These are phyloP conservation scores for Colletotrichum sp. DNA, from an alignment of 2,329 filamentous ascomycete genomes.

Conservation along the genomic window DNA sequence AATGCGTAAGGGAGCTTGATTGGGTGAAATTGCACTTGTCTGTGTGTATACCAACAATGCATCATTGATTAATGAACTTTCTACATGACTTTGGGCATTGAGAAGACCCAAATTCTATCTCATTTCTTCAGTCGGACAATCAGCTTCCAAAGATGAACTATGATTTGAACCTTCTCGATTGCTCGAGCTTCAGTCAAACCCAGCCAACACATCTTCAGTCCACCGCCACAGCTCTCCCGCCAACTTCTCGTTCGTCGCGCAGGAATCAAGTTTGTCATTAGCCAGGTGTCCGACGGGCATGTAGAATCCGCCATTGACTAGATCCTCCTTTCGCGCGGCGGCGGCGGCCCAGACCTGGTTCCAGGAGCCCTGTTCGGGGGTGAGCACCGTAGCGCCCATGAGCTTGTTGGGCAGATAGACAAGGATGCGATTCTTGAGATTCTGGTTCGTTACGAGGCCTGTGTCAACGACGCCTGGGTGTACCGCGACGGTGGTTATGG, in stretches of 20 bases:
- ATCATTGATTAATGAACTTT: neutral
- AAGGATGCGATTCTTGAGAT: slow-evolving; percentile 27
- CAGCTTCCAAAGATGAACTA: neutral
- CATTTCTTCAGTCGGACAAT: neutral
- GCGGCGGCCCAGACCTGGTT: slow-evolving; percentile 37
- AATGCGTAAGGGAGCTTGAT: accelerated
- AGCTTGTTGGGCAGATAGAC: slow-evolving; percentile 26
- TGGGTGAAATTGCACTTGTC: neutral
- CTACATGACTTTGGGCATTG: neutral
- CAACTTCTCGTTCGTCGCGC: slow-evolving; percentile 29
- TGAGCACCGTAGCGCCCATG: slow-evolving; percentile 23
- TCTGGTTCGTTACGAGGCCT: slow-evolving; percentile 27
- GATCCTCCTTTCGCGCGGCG: slow-evolving; percentile 17
- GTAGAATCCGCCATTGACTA: slow-evolving; percentile 27
- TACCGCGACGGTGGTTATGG: slow-evolving; percentile 30
- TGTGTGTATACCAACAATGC: neutral
- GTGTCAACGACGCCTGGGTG: slow-evolving; percentile 34
- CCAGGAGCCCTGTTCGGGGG: slow-evolving; percentile 31
- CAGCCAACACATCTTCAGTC: slow-evolving; percentile 31
- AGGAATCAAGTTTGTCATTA: slow-evolving; percentile 24
- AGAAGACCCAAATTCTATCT: neutral
- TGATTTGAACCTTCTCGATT: neutral
- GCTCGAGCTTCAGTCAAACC: neutral
- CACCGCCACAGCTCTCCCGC: slow-evolving; percentile 42
- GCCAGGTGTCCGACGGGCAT: slow-evolving; percentile 31